Base-by-base conservation (phyloP, 306 rosid species). In the Malus sieversii region DNA sequence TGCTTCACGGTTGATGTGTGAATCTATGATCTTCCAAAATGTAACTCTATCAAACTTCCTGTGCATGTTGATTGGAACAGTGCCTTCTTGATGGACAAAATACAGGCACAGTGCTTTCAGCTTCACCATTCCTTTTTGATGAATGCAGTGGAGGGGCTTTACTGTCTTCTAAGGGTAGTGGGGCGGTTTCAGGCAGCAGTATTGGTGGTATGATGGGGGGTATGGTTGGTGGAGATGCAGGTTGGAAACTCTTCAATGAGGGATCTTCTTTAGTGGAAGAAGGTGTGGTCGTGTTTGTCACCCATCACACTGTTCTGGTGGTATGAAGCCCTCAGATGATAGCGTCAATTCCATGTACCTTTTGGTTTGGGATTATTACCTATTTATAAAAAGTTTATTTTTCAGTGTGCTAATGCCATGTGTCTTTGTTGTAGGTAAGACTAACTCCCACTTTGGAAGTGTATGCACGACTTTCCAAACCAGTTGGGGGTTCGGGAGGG, bases 1-100 rank as follows among this genome's bases (percentile, higher is more conserved):
- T 69, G 42, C 70, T 76, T 63, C 44, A 59, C 55, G 61, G 62
- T 70, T 76, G 75, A 75, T 61, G 60, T 65, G 40, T 51, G 30
- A 48, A 75, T 61, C 51, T 64, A 29, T 48, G 30, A 40, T 70
- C 25, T 62, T 66, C 52, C 33, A 76, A 27, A 35, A 57, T 78
- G 48, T 64, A 57, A 66, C 66, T 78, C 64, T 75, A 23, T 79
- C 65, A 69, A 73, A 61, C 75, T 45, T 80, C 73, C 75, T 82
- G 75, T 81, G 70, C 80, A 80, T 60, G 77, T 84, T 78, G 76
- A 80, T 78, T 75, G 79, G 75, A 81, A 75, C 73, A 95, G 99
- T 95, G 99, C 86, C 96, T 92, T 74, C 93, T 95, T 84, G 99
- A 95, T 85, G 98, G 98, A 73, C 91, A 90, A 92, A 90, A 69